Evolutionary conservation across 352 stramenopile genomes (phyloP), one percentile per base, ranked within the genome.

Genomic region (Pythium sp.): DNA sequence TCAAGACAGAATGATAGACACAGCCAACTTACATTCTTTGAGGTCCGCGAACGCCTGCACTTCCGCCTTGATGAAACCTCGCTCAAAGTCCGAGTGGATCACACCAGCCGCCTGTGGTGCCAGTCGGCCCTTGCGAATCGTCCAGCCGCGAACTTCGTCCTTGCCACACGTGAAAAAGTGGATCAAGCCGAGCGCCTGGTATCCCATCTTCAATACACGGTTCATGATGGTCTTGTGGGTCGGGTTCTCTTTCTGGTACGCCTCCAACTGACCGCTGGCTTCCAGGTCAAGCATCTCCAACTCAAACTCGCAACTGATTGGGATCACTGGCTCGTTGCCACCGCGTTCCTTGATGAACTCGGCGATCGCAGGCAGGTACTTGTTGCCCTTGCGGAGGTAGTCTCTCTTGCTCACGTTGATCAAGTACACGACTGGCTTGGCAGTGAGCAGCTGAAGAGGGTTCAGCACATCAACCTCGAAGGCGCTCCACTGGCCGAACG

Each of bases 41-140:
- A 96, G 67, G 73, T 96, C 89, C 20, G 84, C 86, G 67, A 95
- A 96, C 12, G 86, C 72, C 77, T 94, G 86, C 12, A 94, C 87
- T 85, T 96, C 87, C 34, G 95, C 95, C 77, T 93, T 97, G 76
- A 99, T 99, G 78, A 99, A 99, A 62, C 98, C 98, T 77, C 98
- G 94, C 86, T 99, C 98, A 72, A 99, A 99, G 80, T 99, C 98
- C 47, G 94, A 96, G 84, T 99, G 98, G 85, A 99, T 99, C 6
- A 99, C 95, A 75, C 97, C 97, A 54, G 98, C 98, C 60, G 98
- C 98, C 79, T 99, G 97, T 9, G 97, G 97, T 82, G 97, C 97
- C 70, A 97, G 61, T 62, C 91, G 95, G 51, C 97, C 97, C 82
- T 98, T 97, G 72, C 98, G 97, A 64, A 99, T 99, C 18, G 97